Base-by-base conservation (phyloP, 345 rosid genomes). In the Acer yangbiense region DNA sequence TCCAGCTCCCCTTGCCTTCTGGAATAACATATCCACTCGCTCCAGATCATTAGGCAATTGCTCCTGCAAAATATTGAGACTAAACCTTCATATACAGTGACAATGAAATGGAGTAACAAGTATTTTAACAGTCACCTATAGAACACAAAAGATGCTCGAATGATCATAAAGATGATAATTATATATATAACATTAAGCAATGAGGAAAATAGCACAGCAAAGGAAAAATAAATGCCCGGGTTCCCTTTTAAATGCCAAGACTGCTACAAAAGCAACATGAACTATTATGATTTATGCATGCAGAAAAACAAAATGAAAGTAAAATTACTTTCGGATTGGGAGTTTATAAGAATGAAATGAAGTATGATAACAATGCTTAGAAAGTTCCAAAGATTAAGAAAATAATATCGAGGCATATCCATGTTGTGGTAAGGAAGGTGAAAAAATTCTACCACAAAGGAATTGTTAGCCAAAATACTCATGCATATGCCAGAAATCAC, bases 21-120 rank as follows among this genome's bases (percentile, higher is more conserved):
- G 84, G 81, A 94, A 97, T 63, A 97, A 89, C 76, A 69, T 87
- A 88, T 97, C 92, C 74, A 94, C 98, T 84, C 98, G 89, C 70
- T 84, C 87, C 27, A 93, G 82, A 87, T 97, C 99, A 76, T 83
- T 86, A 17, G 98, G 90, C 85, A 97, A 87, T 77, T 97, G 98
- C 66, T 94, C 99, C 98, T 94, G 87, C 82, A 83, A 23, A 77
- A 68, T 32, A 23, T 62, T 46, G 35, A 44, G 78, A 54, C 27
- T 27, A 48, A 72, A 57, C 44, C 46, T 20, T 65, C 25, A 18
- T 73, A 79, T 62, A 68, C 68, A 65, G 17, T 60, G 41, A 68
- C 25, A 74, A 61, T 27, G 2, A 48, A 9, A 29, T 23, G 20
- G 2, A 62, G 4, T 9, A 46, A 27, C n/a, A 65, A 35, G 71